Percentiles rank a stretch among this genome's conserved stretches.
Evolutionary conservation across 441 rosid species (phyloP).

Genomic region (Croton laevigatus): DNA sequence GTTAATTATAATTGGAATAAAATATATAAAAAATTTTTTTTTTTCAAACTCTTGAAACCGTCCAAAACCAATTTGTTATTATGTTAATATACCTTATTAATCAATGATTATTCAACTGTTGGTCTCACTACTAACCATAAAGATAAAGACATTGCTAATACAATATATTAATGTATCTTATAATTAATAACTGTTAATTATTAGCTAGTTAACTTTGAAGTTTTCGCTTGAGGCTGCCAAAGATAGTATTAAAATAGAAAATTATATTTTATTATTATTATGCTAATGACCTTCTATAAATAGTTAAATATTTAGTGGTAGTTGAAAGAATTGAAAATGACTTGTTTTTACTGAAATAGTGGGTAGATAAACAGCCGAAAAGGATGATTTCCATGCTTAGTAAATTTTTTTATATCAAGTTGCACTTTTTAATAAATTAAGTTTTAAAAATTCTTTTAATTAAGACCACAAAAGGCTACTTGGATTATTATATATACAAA

Average conservation of each 20-base stretch:
- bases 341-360: constrained; percentile 13
- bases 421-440: constrained; percentile 3
- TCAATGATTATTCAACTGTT: constrained; percentile 14
- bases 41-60: constrained; percentile 18
- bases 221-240: constrained; percentile 29
- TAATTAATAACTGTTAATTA: background rate
- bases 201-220: constrained; percentile 23
- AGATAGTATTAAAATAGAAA: background rate
- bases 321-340: constrained; percentile 17
- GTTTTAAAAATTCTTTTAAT: background rate
- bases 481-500: background rate
- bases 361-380: constrained; percentile 17
- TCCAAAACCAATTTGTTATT: constrained; percentile 19
- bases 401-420: constrained; percentile 12
- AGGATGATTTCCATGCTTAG: constrained; percentile 4
- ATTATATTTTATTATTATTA: background rate
- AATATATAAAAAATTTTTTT: background rate
- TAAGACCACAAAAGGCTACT: background rate
- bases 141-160: constrained; percentile 19
- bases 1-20: background rate
- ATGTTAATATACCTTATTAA: constrained; percentile 15
- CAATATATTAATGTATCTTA: background rate
- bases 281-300: constrained; percentile 13
- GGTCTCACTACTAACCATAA: constrained; percentile 17
- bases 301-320: constrained; percentile 15